Base-by-base conservation (phyloP, 768 basidiomycete species). In the Pleurotus giganteus region DNA sequence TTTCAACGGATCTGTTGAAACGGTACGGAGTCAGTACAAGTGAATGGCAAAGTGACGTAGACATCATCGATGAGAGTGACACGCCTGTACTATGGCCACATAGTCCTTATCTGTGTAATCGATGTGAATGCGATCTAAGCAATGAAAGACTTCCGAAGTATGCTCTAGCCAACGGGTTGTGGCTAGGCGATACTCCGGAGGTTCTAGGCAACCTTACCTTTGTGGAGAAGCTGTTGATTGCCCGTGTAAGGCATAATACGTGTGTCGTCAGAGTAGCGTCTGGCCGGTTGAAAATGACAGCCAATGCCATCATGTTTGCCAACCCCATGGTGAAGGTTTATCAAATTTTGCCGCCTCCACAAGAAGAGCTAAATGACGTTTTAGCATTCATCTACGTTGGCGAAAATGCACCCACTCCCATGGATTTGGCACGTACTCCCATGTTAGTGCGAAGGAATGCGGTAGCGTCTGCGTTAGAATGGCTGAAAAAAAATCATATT, bases 101-200 rank as follows among this genome's bases (percentile, higher is more conserved):
- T 17, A 19, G 47, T 13, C 3, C 23, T 7, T 12, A 26, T 2
- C 28, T 54, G 19, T 61, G 58, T 44, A 42, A 15, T 26, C 19
- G 23, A 6, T 60, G 59, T 52, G 28, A 36, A 21, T 44, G 12
- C 4, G 11, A 15, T 34, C 19, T 60, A 3, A 23, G 13, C 11
- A 53, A 56, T 7, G 43, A 32, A n/a, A 61, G 55, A 19, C 39
- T 45, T 11, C 63, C 65, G 9, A 36, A 39, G 17, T 24, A 55
- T 27, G 47, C 65, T 3, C 45, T 71, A 15, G 70, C 68, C 0
- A 69, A 71, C 63, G 69, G 68, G 1, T 43, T 70, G 1, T 71
- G 69, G 68, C 6, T 71, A 9, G 70, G 70, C 7, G 59, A 68
- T 7, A 60, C 68, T 3, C 71, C 66, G 7, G 1, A 17, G 3